phyloP scores from a whole-genome alignment of 495 filamentous ascomycete genomes.

The Talaromyces proteolyticus region DNA sequence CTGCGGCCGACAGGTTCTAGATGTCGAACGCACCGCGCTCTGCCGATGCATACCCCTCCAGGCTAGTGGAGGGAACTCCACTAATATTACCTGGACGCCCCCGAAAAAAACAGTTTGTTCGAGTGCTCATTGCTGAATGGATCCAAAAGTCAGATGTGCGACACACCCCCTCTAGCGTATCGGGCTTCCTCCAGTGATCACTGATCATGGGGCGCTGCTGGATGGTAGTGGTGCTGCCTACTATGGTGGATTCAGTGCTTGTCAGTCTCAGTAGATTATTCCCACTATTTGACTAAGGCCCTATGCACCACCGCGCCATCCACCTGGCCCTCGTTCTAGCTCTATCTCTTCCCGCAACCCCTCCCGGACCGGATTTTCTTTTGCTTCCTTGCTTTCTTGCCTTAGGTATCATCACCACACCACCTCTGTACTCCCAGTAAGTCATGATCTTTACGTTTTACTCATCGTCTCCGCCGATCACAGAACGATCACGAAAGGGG shows the following conservation, averaged over 20 bases:
- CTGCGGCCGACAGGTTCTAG: neutral
- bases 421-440: neutral
- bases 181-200: constrained; percentile 3
- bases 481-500: neutral
- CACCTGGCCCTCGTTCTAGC: neutral
- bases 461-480: neutral
- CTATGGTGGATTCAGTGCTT: neutral
- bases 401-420: neutral
- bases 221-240: neutral
- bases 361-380: neutral
- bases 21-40: neutral
- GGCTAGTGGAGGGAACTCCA: neutral
- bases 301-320: neutral
- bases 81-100: neutral
- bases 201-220: neutral
- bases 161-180: constrained; percentile 4
- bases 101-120: neutral
- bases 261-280: neutral
- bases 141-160: neutral
- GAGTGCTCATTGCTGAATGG: neutral
- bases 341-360: neutral
- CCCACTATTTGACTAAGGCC: neutral
- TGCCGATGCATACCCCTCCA: neutral
- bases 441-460: neutral
- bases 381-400: neutral